Evolutionary conservation across 768 basidiomycete genomes (phyloP).

Genomic region (Agrocybe chaxingu): DNA sequence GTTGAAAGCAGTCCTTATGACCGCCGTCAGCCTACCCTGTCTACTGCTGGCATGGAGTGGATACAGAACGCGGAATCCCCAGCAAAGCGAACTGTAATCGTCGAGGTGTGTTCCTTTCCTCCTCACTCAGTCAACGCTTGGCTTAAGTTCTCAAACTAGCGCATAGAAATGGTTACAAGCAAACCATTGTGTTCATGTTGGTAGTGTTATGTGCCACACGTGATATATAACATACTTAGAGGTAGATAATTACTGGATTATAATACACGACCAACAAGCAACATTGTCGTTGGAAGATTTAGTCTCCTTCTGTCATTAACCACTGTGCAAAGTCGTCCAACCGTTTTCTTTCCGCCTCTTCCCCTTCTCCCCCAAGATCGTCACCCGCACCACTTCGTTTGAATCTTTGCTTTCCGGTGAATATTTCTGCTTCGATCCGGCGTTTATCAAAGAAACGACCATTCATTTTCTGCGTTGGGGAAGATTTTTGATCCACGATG

Average conservation of each 20-base stretch:
- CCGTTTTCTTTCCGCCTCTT: slow-evolving; percentile 77
- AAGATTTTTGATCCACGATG: not conserved
- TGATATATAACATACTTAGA: slow-evolving; percentile 11
- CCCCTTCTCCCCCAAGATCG: slow-evolving; percentile 60
- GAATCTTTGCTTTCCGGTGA: slow-evolving; percentile 79
- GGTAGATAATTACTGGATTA: slow-evolving; percentile 10
- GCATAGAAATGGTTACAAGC: slow-evolving; percentile 67
- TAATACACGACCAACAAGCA: slow-evolving; percentile 18
- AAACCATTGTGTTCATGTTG: slow-evolving; percentile 74
- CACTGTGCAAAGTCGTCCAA: slow-evolving; percentile 87
- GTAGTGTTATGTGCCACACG: slow-evolving; percentile 28
- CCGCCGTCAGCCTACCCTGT: slow-evolving; percentile 28
- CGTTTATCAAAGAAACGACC: slow-evolving; percentile 88
- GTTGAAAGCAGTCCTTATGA: slow-evolving; percentile 46
- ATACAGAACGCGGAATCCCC: slow-evolving; percentile 36
- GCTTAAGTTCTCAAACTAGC: slow-evolving; percentile 35
- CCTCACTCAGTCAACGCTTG: not conserved
- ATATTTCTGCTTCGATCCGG: slow-evolving; percentile 77
- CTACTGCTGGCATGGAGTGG: slow-evolving; percentile 42
- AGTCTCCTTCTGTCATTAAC: slow-evolving; percentile 82
- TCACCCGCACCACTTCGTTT: slow-evolving; percentile 68
- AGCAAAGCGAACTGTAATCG: slow-evolving; percentile 59
- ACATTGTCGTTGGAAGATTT: slow-evolving; percentile 8
- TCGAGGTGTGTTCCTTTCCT: slow-evolving; percentile 54
- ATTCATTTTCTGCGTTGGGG: slow-evolving; percentile 76